Conservation (phyloP, 108 stramenopile species). For the Nitzschia sp. region DNA sequence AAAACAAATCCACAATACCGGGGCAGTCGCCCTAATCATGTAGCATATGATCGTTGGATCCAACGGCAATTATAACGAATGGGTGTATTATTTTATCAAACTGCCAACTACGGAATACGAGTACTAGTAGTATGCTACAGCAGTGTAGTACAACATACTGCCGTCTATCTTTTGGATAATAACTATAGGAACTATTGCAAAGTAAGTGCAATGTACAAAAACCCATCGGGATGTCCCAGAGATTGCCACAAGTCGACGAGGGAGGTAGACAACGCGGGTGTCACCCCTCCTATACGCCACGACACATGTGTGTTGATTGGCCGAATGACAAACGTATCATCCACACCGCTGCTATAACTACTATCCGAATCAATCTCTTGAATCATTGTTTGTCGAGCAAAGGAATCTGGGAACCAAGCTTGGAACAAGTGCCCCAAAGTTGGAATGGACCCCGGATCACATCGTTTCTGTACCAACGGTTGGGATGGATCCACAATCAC, state of each 20-base stretch:
- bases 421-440: slow-evolving; percentile 57
- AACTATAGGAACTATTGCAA: neutral
- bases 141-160: no score
- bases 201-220: slow-evolving; percentile 54
- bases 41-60: no score
- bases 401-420: slow-evolving; percentile 46
- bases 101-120: no score
- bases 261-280: slow-evolving; percentile 46
- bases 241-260: slow-evolving; percentile 64
- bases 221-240: slow-evolving; percentile 76
- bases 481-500: slow-evolving; percentile 48
- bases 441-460: slow-evolving; percentile 6
- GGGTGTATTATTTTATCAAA: no score
- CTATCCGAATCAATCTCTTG: no score
- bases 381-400: slow-evolving; percentile 11
- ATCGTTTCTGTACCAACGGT: slow-evolving; percentile 56
- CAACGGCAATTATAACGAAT: no score
- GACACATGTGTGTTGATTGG: slow-evolving; percentile 4
- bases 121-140: slow-evolving; percentile 9
- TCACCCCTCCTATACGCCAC: slow-evolving; percentile 68
- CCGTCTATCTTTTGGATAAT: no score
- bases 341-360: neutral
- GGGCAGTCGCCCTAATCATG: no score
- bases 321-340: slow-evolving; percentile 1
- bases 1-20: no score